These are phyloP conservation scores for Huntiella bhutanensis DNA, from an alignment of 2,329 filamentous ascomycete genomes.

Conservation along the genomic window DNA sequence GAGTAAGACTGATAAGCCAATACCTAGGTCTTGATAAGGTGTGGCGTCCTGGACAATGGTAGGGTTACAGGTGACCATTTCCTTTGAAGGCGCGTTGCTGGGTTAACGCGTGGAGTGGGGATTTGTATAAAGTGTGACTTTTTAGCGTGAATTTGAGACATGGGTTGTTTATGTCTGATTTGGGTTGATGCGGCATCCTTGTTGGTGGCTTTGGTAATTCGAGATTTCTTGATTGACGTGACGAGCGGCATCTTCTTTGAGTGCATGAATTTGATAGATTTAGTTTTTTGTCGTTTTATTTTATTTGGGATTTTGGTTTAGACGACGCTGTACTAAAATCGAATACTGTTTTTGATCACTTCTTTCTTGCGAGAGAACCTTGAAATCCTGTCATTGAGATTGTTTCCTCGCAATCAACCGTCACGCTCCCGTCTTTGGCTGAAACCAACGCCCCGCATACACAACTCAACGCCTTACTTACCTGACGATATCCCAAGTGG, in stretches of 20 bases:
- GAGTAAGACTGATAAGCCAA: slow-evolving; percentile 3
- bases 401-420: no score
- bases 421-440: no score
- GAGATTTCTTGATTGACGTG: neutral
- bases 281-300: neutral
- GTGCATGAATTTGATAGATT: neutral
- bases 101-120: slow-evolving; percentile 5
- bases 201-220: neutral
- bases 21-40: slow-evolving; percentile 3
- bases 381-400: no score
- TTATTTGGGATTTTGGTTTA: neutral
- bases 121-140: neutral
- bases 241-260: no score
- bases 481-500: no score
- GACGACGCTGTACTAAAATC: no score
- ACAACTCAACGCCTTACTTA: neutral
- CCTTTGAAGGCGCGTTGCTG: slow-evolving; percentile 5
- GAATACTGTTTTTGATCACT: no score
- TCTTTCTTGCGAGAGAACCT: no score
- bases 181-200: neutral
- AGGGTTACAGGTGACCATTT: no score
- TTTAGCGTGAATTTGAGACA: neutral
- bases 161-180: neutral
- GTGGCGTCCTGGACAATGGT: no score
- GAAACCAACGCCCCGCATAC: no score